Conservation (phyloP, 805 yeast species). For the Candida quercuum region DNA sequence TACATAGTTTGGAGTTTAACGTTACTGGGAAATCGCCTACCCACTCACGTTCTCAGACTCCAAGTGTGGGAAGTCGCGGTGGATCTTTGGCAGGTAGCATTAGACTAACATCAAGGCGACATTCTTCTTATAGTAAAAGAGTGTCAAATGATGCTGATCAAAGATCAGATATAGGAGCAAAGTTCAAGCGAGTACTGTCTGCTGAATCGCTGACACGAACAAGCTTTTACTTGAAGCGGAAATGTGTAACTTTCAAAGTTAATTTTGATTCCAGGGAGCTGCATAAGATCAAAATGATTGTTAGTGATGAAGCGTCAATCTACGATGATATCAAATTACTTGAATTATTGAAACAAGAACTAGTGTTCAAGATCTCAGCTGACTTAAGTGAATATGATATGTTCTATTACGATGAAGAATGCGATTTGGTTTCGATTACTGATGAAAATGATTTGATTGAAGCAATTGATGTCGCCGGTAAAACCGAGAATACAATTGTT, state of each 20-base stretch:
- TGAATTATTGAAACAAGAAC: constrained; percentile 20
- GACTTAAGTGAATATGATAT: constrained; percentile 22
- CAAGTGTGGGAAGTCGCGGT: constrained; percentile 13
- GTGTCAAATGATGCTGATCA: constrained; percentile 9
- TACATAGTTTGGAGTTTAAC: constrained; percentile 20
- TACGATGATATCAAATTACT: constrained; percentile 18
- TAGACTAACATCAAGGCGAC: constrained; percentile 16
- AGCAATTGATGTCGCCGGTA: constrained; percentile 19
- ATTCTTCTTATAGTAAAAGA: constrained; percentile 14
- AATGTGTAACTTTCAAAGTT: constrained; percentile 18
- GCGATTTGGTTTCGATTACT: constrained; percentile 28
- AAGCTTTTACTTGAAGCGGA: constrained; percentile 16
- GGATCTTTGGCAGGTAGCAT: constrained; percentile 16
- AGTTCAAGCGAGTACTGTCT: constrained; percentile 14
- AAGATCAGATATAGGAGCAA: not conserved
- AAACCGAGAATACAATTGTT: constrained; percentile 5
- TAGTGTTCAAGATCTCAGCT: constrained; percentile 18
- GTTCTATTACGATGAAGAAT: constrained; percentile 35
- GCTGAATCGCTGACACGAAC: constrained; percentile 19
- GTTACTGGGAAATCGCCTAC: constrained; percentile 17
- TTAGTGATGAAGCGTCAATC: constrained; percentile 15
- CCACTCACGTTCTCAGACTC: constrained; percentile 21
- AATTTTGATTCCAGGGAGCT: constrained; percentile 7
- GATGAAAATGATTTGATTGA: constrained; percentile 30
- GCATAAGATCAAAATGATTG: constrained; percentile 21